Base-by-base conservation (phyloP, 1,139 yeast genomes). In the Sugiyamaella japonica region DNA sequence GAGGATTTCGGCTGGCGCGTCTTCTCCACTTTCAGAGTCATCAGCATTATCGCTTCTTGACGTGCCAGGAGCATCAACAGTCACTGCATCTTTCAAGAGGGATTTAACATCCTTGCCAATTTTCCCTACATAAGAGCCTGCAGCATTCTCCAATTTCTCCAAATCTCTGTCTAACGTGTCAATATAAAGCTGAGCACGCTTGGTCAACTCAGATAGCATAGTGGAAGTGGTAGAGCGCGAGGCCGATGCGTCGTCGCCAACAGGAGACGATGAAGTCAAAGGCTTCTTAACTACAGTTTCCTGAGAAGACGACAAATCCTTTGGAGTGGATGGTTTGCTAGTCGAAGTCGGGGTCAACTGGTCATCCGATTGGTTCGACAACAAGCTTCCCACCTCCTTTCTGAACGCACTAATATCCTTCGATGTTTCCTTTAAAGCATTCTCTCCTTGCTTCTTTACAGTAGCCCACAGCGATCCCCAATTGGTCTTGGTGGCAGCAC, bases 141-240 rank as follows among this genome's bases (percentile, higher is more conserved):
- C 89, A 46, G 76, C 75, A 56, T 78, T 78, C 65, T 85, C 95
- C 8, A 87, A 81, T 54, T 75, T 75, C 62, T 85, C 95, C 50
- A 88, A 74, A 59, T 82, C 86, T 25, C 80, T 75, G 66, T 87
- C 95, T 54, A 87, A 74, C 6, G 77, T 76, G 63, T 86, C 91
- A 56, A 87, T 74, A 50, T 85, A 84, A 64, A 54, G 41, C 61
- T 77, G 83, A 7, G 91, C 87, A 59, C 77, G 79, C 28, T 65
- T 63, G 29, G 74, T 65, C 32, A 76, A 61, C 44, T 69, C 65
- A 12, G 65, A 62, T 17, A 76, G 60, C 72, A 72, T 70, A 32
- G 65, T 62, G 9, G 8, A 5, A 29, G 34, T 29, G 34, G 34
- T 29, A 10, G 34, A 29, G 9, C n/a, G 34, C 9, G 34, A 7